phyloP scores from a whole-genome alignment of 2,329 filamentous ascomycete genomes.

The Trichophyton schoenleinii region DNA sequence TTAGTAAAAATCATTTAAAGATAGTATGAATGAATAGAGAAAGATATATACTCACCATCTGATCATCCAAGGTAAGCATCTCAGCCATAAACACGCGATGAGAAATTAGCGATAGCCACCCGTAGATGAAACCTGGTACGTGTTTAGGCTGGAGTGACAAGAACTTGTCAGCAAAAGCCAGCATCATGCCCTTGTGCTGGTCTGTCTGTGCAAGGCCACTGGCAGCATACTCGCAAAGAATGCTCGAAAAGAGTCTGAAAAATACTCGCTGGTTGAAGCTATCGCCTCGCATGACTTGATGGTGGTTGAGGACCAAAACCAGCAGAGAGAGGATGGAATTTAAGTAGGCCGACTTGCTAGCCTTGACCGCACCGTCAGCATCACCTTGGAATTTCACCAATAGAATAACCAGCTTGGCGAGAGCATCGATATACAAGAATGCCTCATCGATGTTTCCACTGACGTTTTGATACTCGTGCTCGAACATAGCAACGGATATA shows the following conservation, averaged over 20 bases:
- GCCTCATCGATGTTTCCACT: conserved; percentile 49
- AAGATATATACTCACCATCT: conserved; percentile 27
- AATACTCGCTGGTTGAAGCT: conserved; percentile 80
- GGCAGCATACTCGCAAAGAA: conserved; percentile 61
- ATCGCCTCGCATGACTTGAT: conserved; percentile 69
- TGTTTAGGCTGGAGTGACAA: conserved; percentile 61
- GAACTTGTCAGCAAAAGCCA: conserved; percentile 60
- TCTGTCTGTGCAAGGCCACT: conserved; percentile 47
- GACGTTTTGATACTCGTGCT: conserved; percentile 52
- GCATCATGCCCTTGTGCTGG: conserved; percentile 55
- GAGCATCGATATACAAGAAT: conserved; percentile 59
- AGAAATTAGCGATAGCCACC: conserved; percentile 69
- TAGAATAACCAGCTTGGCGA: conserved; percentile 66
- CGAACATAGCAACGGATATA: conserved; percentile 62
- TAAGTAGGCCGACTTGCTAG: conserved; percentile 57
- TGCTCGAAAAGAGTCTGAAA: conserved; percentile 73
- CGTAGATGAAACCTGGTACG: conserved; percentile 72
- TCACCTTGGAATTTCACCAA: conserved; percentile 62
- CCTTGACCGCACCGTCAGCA: conserved; percentile 44
- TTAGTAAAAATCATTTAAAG: conserved; percentile 7
- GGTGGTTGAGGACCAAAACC: conserved; percentile 69
- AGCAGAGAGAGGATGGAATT: conserved; percentile 67
- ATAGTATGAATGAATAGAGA: not conserved
- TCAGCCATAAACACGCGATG: conserved; percentile 75
- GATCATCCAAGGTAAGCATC: conserved; percentile 56